These are phyloP conservation scores for Psilocybe tampanensis DNA, from an alignment of 768 basidiomycete species.

Conservation along the genomic window DNA sequence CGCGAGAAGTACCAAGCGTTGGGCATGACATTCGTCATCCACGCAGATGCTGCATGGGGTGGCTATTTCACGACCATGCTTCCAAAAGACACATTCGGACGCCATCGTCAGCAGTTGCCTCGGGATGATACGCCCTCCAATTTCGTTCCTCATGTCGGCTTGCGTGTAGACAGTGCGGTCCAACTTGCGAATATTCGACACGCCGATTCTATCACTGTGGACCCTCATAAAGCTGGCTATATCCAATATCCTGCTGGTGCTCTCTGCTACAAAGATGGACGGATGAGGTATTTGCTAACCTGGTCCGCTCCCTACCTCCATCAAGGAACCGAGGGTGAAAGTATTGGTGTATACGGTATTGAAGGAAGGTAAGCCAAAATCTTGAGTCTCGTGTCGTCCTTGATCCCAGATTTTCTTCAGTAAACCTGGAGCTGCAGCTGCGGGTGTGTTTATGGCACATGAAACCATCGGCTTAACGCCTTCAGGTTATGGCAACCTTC, in stretches of 20 bases:
- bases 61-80: constrained; percentile 37
- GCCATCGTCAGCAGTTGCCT: background rate
- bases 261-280: constrained; percentile 37
- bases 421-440: constrained; percentile 48
- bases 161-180: constrained; percentile 20
- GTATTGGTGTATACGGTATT: constrained; percentile 46
- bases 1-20: constrained; percentile 26
- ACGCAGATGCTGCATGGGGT: constrained; percentile 46
- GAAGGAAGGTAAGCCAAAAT: constrained; percentile 43
- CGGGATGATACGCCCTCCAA: background rate
- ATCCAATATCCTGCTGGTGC: constrained; percentile 45
- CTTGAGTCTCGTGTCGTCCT: background rate
- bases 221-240: constrained; percentile 48
- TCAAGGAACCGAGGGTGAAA: constrained; percentile 24
- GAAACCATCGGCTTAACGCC: constrained; percentile 39
- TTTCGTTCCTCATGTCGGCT: constrained; percentile 9
- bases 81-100: background rate
- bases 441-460: constrained; percentile 39
- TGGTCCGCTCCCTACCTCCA: constrained; percentile 18
- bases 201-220: constrained; percentile 41
- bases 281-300: constrained; percentile 37
- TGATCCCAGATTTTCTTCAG: constrained; percentile 20
- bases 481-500: constrained; percentile 38
- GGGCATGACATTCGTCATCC: constrained; percentile 13
- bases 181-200: constrained; percentile 28